A percentile compares a stretch with the other conserved stretches of the same genome.
These are phyloP conservation scores for Leishmania tarentolae DNA, from an alignment of 208 protist genomes.

Conservation along the genomic window DNA sequence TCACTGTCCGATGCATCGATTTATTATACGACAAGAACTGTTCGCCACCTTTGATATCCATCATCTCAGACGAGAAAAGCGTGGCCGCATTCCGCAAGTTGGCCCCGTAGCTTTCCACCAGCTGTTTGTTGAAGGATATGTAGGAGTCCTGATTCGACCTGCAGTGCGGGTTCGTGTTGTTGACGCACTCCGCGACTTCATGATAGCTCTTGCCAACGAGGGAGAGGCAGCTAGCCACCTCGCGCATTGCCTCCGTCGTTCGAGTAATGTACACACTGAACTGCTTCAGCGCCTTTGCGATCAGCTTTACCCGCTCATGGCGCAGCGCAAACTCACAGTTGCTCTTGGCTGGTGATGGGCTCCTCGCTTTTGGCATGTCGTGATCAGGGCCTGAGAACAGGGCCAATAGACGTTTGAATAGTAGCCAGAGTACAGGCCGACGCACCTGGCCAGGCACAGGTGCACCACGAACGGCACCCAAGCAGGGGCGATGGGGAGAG, in stretches of 20 bases:
- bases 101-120: slow-evolving; percentile 31
- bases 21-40: slow-evolving; percentile 38
- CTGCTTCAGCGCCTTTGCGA: slow-evolving; percentile 38
- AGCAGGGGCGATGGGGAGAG: neutral
- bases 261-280: slow-evolving; percentile 35
- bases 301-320: slow-evolving; percentile 46
- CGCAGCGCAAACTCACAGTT: slow-evolving; percentile 55
- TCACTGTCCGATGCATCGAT: slow-evolving; percentile 28
- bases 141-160: slow-evolving; percentile 4
- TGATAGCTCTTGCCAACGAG: slow-evolving; percentile 45
- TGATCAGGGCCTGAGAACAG: neutral
- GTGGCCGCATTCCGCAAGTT: slow-evolving; percentile 35
- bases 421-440: neutral
- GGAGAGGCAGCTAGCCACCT: slow-evolving; percentile 38
- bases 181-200: slow-evolving; percentile 48
- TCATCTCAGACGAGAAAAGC: slow-evolving; percentile 43
- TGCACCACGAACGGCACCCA: neutral
- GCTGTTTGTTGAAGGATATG: slow-evolving; percentile 12
- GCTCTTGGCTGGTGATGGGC: slow-evolving; percentile 39
- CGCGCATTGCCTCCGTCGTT: slow-evolving; percentile 36
- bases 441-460: neutral
- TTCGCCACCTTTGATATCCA: slow-evolving; percentile 35
- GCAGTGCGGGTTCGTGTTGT: slow-evolving; percentile 35
- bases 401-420: neutral
- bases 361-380: slow-evolving; percentile 17